A percentile compares a stretch with the other conserved stretches of the same genome.
Conservation (phyloP, 2,329 filamentous ascomycete species). For the Amauroascus verrucosus region DNA sequence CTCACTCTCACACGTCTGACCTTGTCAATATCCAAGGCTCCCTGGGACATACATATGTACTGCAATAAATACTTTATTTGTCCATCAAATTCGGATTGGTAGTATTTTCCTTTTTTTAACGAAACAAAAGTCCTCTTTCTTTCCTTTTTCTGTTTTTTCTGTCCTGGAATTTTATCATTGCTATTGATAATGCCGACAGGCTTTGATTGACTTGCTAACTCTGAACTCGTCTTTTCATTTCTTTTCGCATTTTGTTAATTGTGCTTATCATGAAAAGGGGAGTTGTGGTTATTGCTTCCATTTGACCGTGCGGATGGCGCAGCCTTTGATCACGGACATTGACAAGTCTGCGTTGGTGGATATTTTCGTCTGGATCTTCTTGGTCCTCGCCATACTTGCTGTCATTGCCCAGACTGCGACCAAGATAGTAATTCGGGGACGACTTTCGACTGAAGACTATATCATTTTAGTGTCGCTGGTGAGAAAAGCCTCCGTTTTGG, state of each 20-base stretch:
- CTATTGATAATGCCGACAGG: background rate
- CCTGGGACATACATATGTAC: conserved; percentile 1
- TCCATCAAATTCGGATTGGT: background rate
- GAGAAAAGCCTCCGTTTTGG: background rate
- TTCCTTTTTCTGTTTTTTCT: background rate
- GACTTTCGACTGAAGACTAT: conserved; percentile 11
- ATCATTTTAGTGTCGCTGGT: conserved; percentile 13
- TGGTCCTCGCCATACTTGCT: conserved; percentile 8
- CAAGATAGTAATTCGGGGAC: conserved; percentile 13
- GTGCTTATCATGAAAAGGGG: conserved; percentile 7
- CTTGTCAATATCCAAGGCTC: conserved; percentile 7
- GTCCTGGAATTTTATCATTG: background rate
- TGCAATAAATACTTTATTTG: conserved; percentile 1
- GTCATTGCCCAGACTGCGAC: conserved; percentile 11
- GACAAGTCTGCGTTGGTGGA: conserved; percentile 16
- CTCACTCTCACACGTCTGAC: background rate
- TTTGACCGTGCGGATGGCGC: conserved; percentile 9
- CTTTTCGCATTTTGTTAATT: background rate
- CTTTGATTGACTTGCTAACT: background rate
- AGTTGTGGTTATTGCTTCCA: background rate
- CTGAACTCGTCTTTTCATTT: background rate
- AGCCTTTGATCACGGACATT: conserved; percentile 10
- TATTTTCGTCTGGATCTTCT: conserved; percentile 14
- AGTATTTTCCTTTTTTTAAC: background rate
- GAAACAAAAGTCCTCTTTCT: background rate